Evolutionary conservation across 1,139 yeast genomes (phyloP).

Genomic region (Wickerhamomyces sp.): DNA sequence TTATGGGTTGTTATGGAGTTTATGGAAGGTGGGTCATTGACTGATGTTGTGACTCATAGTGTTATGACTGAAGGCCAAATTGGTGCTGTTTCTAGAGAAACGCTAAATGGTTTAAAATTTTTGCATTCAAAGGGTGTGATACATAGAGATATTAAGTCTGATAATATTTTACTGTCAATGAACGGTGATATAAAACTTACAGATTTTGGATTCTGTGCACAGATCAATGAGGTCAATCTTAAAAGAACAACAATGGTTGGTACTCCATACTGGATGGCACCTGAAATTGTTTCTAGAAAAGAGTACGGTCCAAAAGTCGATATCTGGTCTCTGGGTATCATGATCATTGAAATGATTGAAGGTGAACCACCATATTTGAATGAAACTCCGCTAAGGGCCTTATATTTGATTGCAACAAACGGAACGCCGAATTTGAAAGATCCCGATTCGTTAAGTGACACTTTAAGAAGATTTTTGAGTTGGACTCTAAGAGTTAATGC

Average conservation of each 20-base stretch:
- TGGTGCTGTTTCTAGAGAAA: slow-evolving; percentile 93
- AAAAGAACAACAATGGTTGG: slow-evolving; percentile 98
- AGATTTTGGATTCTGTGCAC: slow-evolving; percentile 85
- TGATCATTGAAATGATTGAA: slow-evolving; percentile 98
- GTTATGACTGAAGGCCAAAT: slow-evolving; percentile 97
- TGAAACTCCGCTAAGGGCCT: slow-evolving; percentile 86
- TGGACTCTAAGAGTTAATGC: slow-evolving; percentile 85
- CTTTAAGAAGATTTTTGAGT: slow-evolving; percentile 64
- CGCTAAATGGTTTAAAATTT: slow-evolving; percentile 78
- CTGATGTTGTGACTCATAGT: slow-evolving; percentile 93
- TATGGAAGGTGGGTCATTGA: slow-evolving; percentile 96
- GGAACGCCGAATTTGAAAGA: slow-evolving; percentile 94
- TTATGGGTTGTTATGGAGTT: slow-evolving; percentile 98
- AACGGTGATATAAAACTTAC: slow-evolving; percentile 89
- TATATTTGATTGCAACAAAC: slow-evolving; percentile 89
- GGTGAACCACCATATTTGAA: slow-evolving; percentile 98
- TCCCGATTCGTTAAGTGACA: slow-evolving; percentile 71
- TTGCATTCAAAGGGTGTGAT: slow-evolving; percentile 92
- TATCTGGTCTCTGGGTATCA: slow-evolving; percentile 95
- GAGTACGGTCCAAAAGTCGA: slow-evolving; percentile 98
- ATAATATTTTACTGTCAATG: slow-evolving; percentile 77
- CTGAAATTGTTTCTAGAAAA: slow-evolving; percentile 90
- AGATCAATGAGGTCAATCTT: slow-evolving; percentile 76
- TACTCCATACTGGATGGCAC: slow-evolving; percentile 99
- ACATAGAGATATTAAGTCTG: slow-evolving; percentile 95